phyloP scores from a whole-genome alignment of 352 stramenopile genomes.

The Thalassiosira mediterranea region DNA sequence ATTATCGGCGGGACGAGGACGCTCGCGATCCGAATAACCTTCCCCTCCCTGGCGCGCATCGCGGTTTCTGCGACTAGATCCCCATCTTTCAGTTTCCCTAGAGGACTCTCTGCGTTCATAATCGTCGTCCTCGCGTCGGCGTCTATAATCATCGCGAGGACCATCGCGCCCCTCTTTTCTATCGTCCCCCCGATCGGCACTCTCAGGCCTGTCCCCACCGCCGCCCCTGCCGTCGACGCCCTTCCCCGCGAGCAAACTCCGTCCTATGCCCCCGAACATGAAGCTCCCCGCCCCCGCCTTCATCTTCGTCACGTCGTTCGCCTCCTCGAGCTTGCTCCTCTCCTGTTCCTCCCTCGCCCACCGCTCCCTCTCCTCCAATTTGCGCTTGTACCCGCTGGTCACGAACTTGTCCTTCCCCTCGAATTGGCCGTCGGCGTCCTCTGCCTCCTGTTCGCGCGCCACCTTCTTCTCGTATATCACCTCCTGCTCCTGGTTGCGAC shows the following conservation, averaged over 20 bases:
- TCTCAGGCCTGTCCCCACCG: not conserved
- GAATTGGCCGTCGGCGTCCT: slow-evolving; percentile 54
- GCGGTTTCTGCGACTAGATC: not conserved
- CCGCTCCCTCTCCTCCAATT: slow-evolving; percentile 72
- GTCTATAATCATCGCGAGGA: not conserved
- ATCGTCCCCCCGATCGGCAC: not conserved
- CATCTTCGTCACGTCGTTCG: slow-evolving; percentile 62
- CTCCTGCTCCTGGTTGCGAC: slow-evolving; percentile 69
- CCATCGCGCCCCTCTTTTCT: not conserved
- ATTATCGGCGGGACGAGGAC: not conserved
- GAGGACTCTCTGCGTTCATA: slow-evolving; percentile 20
- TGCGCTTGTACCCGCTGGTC: slow-evolving; percentile 69
- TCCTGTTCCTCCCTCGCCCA: slow-evolving; percentile 70
- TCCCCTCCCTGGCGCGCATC: not conserved
- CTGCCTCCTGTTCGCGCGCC: slow-evolving; percentile 59
- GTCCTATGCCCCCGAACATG: slow-evolving; percentile 35
- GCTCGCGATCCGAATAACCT: too few relatives aligned
- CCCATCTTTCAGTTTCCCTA: slow-evolving; percentile 18
- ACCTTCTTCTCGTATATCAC: slow-evolving; percentile 72
- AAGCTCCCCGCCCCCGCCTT: slow-evolving; percentile 38
- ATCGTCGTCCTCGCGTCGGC: slow-evolving; percentile 4
- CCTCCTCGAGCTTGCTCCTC: slow-evolving; percentile 55
- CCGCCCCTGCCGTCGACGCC: slow-evolving; percentile 1
- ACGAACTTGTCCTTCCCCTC: slow-evolving; percentile 81
- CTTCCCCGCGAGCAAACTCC: slow-evolving; percentile 40